Conservation (phyloP, 305 asterid species). For the Fraxinus baroniana region DNA sequence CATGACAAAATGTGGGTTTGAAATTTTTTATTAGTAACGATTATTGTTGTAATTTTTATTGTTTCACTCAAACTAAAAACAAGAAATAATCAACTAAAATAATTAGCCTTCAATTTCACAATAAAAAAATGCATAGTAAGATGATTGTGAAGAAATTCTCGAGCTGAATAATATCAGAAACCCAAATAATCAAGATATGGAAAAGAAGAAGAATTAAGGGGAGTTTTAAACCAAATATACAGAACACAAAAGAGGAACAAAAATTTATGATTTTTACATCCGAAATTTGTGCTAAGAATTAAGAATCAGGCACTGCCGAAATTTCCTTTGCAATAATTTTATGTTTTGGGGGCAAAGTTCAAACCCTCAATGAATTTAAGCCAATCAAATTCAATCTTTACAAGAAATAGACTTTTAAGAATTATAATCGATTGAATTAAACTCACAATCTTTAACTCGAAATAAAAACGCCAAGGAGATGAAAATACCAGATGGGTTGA, state of each 20-base stretch:
- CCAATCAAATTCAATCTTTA: no score
- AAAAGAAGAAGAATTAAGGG: neutral
- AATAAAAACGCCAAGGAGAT: no score
- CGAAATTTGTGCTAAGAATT: neutral
- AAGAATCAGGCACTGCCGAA: neutral
- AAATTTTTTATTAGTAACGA: no score
- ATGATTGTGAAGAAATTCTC: neutral
- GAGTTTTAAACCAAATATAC: neutral
- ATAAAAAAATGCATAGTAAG: neutral
- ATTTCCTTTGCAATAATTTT: no score
- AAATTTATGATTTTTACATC: neutral
- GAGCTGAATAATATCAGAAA: neutral
- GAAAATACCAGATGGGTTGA: no score
- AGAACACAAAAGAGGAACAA: neutral
- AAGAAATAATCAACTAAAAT: neutral
- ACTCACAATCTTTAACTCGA: no score
- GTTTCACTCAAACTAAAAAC: neutral
- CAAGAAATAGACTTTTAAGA: no score
- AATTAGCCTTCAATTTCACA: neutral
- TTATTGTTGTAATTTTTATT: neutral
- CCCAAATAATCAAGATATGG: neutral
- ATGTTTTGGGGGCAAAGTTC: no score
- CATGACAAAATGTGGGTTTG: neutral
- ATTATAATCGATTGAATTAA: no score
- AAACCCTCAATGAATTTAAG: no score